Base-by-base conservation (phyloP, 140 eudicot species). In the Cichorium intybus region DNA sequence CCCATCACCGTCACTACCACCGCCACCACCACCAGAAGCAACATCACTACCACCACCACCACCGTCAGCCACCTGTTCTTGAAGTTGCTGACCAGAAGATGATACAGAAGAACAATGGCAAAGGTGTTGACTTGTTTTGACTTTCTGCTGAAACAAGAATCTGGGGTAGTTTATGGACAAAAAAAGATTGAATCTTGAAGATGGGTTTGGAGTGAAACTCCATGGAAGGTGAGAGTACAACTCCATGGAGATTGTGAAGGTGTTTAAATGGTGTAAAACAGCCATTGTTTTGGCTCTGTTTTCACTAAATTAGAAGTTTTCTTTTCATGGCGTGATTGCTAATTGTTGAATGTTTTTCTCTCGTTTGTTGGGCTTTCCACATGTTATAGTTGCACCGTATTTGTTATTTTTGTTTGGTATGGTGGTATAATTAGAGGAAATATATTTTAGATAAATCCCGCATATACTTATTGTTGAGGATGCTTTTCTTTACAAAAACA, bases 101-200 rank as follows among this genome's bases (percentile, higher is more conserved):
- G 79, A 68, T 14, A 68, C 28, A 58, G 75, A 75, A 50, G 62
- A 56, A 7, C 70, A 75, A 59, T 59, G 50, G 16, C 55, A 50
- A 59, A 49, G 51, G 11, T 45, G 69, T 39, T 67, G 70, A 75
- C 75, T 67, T 75, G 59, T 67, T 75, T 67, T 75, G 79, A 67
- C 70, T 37, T 59, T 75, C 14, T 60, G 43, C 1, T 58, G 2
- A 67, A 67, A 27, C 33, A 67, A 28, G 26, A 39, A 4, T 48
- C 52, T 67, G 17, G 70, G 75, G 29, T 63, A 26, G 51, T 59
- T 58, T 50, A 28, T 58, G 57, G 74, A 58, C 39, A 67, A 41
- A 50, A 67, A 75, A 59, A 58, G 70, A 75, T 67, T 65, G 62
- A 26, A 26, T 28, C 17, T 56, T 45, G 65, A n/a, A 48, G 79